A percentile compares a stretch with the other conserved stretches of the same genome.
Evolutionary conservation across 2,329 filamentous ascomycete genomes (phyloP).

Genomic region (Nothopassalora personata): DNA sequence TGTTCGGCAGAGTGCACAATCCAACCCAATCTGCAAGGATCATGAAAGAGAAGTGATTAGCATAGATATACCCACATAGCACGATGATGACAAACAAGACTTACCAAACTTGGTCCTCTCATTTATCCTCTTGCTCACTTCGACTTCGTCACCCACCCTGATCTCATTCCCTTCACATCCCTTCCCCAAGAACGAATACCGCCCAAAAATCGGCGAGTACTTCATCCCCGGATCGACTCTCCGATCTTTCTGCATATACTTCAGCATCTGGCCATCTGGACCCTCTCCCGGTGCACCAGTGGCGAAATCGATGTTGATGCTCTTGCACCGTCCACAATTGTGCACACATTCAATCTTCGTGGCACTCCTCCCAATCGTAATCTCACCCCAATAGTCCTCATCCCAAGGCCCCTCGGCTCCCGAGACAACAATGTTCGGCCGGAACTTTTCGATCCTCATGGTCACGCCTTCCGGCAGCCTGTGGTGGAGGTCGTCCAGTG

Average conservation of each 20-base stretch:
- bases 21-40: conserved; percentile 22
- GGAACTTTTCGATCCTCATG: conserved; percentile 45
- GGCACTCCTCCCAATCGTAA: conserved; percentile 26
- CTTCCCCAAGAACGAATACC: conserved; percentile 40
- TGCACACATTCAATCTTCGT: conserved; percentile 37
- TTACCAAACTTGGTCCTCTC: conserved; percentile 41
- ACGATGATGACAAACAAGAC: background rate
- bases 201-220: conserved; percentile 45
- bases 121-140: conserved; percentile 36
- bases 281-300: conserved; percentile 39
- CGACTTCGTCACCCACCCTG: conserved; percentile 41
- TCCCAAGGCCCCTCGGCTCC: conserved; percentile 39
- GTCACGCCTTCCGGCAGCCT: conserved; percentile 25
- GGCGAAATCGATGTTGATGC: conserved; percentile 45
- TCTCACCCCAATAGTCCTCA: conserved; percentile 44
- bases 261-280: conserved; percentile 39
- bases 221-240: conserved; percentile 42
- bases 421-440: conserved; percentile 43
- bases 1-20: conserved; percentile 14
- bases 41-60: background rate
- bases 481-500: conserved; percentile 59
- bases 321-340: conserved; percentile 44
- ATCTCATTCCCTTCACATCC: conserved; percentile 30
- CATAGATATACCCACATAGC: background rate
- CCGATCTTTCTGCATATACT: conserved; percentile 41